phyloP scores from a whole-genome alignment of 2,329 filamentous ascomycete genomes.

The Orbilia blumenaviensis region DNA sequence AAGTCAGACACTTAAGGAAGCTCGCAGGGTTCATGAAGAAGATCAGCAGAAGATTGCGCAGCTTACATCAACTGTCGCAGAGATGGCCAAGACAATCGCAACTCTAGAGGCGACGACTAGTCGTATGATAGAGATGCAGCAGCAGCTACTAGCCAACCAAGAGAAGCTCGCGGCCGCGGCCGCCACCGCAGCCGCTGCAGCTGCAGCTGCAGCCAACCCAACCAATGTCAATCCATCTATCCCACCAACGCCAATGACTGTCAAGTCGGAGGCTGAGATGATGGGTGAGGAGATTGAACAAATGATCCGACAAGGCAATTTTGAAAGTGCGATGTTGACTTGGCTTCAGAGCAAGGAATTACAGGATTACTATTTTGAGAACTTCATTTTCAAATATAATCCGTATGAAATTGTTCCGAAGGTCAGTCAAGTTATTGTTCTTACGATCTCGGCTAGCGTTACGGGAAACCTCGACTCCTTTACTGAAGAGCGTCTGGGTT shows the following conservation, averaged over 20 bases:
- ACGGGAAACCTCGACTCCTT: conserved; percentile 67
- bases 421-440: conserved; percentile 70
- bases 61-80: conserved; percentile 73
- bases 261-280: conserved; percentile 60
- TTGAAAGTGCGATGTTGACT: conserved; percentile 66
- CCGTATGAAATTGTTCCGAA: conserved; percentile 66
- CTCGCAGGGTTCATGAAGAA: conserved; percentile 62
- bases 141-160: conserved; percentile 67
- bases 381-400: conserved; percentile 66
- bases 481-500: conserved; percentile 56
- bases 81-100: conserved; percentile 74
- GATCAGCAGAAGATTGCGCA: conserved; percentile 75
- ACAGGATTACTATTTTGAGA: conserved; percentile 71
- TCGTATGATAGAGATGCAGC: conserved; percentile 72
- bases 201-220: conserved; percentile 58
- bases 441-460: conserved; percentile 73
- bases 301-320: conserved; percentile 70
- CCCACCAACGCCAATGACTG: conserved; percentile 60
- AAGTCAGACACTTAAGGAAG: conserved; percentile 41
- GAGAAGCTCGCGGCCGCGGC: conserved; percentile 55
- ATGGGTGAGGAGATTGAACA: conserved; percentile 70
- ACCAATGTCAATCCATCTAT: conserved; percentile 60
- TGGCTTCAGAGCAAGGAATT: conserved; percentile 72
- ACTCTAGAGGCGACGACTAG: conserved; percentile 75
- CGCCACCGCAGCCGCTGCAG: conserved; percentile 55